A percentile compares a stretch with the other conserved stretches of the same genome.
phyloP scores from a whole-genome alignment of 495 filamentous ascomycete species.

The Hyaloscypha bicolor region DNA sequence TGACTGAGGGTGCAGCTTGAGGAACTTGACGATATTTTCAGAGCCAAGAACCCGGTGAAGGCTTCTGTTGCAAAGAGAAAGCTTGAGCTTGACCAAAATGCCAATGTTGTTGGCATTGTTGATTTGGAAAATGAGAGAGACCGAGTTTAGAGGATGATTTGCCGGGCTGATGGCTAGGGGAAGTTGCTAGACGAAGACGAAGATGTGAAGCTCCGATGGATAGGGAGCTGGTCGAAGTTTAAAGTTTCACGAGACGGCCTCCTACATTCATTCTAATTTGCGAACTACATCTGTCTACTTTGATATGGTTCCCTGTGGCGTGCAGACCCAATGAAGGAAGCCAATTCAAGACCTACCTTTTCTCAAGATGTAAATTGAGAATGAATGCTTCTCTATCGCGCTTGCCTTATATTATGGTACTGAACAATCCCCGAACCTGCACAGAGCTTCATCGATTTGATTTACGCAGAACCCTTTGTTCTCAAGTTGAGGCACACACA shows the following conservation, averaged over 20 bases:
- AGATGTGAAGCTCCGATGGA: neutral
- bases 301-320: neutral
- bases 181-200: neutral
- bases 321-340: too few relatives aligned
- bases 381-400: too few relatives aligned
- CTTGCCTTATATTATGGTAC: too few relatives aligned
- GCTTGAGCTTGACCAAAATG: constrained; percentile 34
- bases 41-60: constrained; percentile 53
- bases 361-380: too few relatives aligned
- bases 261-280: neutral
- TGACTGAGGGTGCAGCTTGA: constrained; percentile 46
- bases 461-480: too few relatives aligned
- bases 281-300: neutral
- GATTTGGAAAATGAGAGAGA: constrained; percentile 5
- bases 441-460: too few relatives aligned
- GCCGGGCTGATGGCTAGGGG: neutral
- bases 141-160: too few relatives aligned
- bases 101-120: constrained; percentile 31
- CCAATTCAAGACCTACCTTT: too few relatives aligned
- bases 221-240: neutral
- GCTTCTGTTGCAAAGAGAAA: constrained; percentile 54
- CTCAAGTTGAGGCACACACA: too few relatives aligned
- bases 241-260: neutral
- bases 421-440: too few relatives aligned
- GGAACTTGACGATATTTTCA: constrained; percentile 67